Evolutionary conservation across 495 filamentous ascomycete species (phyloP).

Genomic region (Annulohypoxylon nitens): DNA sequence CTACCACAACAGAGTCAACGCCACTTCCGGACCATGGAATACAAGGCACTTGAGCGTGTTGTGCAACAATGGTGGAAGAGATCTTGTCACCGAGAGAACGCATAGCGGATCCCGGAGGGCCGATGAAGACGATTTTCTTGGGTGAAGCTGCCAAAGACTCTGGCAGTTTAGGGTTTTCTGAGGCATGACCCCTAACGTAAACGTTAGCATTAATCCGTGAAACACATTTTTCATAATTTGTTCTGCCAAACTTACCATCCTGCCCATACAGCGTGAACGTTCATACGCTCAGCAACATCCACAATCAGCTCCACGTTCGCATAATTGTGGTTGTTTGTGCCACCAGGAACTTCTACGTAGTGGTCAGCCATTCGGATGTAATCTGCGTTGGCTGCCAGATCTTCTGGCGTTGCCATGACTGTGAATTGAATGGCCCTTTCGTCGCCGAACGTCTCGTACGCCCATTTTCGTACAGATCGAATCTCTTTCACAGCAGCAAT

Average conservation of each 20-base stretch:
- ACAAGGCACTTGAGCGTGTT: constrained; percentile 96
- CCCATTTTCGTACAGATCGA: constrained; percentile 98
- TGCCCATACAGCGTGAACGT: constrained; percentile 98
- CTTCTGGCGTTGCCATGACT: constrained; percentile 99
- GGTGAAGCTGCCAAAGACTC: constrained; percentile 95
- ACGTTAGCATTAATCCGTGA: constrained; percentile 24
- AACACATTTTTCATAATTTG: constrained; percentile 26
- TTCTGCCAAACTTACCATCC: constrained; percentile 79
- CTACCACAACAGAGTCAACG: constrained; percentile 83
- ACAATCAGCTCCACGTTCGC: constrained; percentile 99
- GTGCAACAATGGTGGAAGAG: constrained; percentile 98
- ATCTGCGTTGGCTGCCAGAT: constrained; percentile 96
- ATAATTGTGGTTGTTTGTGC: constrained; percentile 99
- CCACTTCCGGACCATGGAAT: constrained; percentile 98
- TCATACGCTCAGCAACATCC: constrained; percentile 98
- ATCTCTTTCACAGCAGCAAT: constrained; percentile 99
- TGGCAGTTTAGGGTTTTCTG: constrained; percentile 97
- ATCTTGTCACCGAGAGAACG: constrained; percentile 99
- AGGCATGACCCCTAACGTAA: constrained; percentile 87
- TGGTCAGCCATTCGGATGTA: constrained; percentile 99
- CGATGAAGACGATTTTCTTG: constrained; percentile 99
- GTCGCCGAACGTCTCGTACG: constrained; percentile 98
- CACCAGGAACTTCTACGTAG: constrained; percentile 99
- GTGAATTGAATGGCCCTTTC: constrained; percentile 99
- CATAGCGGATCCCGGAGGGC: constrained; percentile 97